phyloP scores from a whole-genome alignment of 2,329 filamentous ascomycete species.

The Cladosporium oxysporum region DNA sequence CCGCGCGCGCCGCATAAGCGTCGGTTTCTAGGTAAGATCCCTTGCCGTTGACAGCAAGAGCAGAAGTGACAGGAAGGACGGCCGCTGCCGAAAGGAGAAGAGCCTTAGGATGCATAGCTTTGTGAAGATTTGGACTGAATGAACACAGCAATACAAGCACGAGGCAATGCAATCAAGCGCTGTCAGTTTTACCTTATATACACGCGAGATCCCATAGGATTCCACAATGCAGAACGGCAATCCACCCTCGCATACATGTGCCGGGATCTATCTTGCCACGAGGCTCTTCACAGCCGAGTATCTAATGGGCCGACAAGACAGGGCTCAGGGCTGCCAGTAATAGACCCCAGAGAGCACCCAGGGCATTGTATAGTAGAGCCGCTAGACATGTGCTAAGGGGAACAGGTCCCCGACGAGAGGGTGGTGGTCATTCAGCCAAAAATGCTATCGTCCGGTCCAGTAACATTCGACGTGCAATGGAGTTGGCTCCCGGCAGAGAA shows the following conservation, averaged over 20 bases:
- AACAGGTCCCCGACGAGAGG: not conserved
- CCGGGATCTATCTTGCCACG: not conserved
- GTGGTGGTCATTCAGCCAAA: not conserved
- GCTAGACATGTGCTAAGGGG: not conserved
- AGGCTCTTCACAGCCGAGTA: not conserved
- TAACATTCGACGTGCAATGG: not conserved
- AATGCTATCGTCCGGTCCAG: not conserved
- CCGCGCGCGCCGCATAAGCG: not conserved
- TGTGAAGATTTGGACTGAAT: not conserved
- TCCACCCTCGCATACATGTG: not conserved
- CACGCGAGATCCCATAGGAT: not conserved
- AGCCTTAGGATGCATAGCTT: not conserved
- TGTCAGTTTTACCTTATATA: not conserved
- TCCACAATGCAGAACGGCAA: not conserved
- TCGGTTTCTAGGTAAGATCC: constrained; percentile 1
- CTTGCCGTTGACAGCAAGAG: not conserved
- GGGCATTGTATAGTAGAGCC: not conserved
- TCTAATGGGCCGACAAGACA: not conserved
- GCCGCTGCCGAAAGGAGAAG: constrained; percentile 6
- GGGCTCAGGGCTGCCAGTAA: not conserved
- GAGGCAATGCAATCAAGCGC: not conserved
- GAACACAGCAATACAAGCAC: not conserved
- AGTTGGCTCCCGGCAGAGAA: not conserved
- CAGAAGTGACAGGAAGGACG: constrained; percentile 3
- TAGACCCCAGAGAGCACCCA: not conserved